phyloP scores from a whole-genome alignment of 140 eudicot genomes.

The Anethum foeniculum region DNA sequence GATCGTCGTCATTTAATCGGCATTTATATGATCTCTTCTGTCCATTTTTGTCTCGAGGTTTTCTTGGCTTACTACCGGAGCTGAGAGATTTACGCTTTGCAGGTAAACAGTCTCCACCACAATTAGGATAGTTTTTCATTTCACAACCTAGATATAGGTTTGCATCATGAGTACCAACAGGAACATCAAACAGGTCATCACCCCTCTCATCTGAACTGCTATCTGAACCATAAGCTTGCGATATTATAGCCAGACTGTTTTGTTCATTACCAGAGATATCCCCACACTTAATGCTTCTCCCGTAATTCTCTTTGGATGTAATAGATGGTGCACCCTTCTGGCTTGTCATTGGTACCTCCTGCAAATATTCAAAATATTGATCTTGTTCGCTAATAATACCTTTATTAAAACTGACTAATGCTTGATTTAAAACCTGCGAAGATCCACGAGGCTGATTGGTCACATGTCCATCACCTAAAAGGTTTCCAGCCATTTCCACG shows the following conservation, averaged over 20 bases:
- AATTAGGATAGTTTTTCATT: slow-evolving; percentile 3
- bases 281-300: slow-evolving; percentile 1
- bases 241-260: slow-evolving; percentile 14
- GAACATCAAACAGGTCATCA: slow-evolving; percentile 33
- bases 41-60: slow-evolving; percentile 14
- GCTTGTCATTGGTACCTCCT: slow-evolving; percentile 1
- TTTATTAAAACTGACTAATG: neutral
- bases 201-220: slow-evolving; percentile 15
- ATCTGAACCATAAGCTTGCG: slow-evolving; percentile 34
- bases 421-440: slow-evolving; percentile 15
- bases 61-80: neutral
- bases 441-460: slow-evolving; percentile 12
- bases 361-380: slow-evolving; percentile 1
- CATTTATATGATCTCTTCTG: slow-evolving; percentile 34
- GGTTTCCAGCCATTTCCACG: slow-evolving; percentile 10
- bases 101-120: neutral
- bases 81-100: slow-evolving; percentile 1
- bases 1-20: slow-evolving; percentile 53
- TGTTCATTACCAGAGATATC: slow-evolving; percentile 17
- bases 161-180: slow-evolving; percentile 29
- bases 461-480: neutral
- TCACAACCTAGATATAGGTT: slow-evolving; percentile 33
- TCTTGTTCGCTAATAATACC: neutral
- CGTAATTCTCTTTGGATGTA: neutral
- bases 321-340: slow-evolving; percentile 5